Base-by-base conservation (phyloP, 805 yeast species). In the Starmera dryadoides region DNA sequence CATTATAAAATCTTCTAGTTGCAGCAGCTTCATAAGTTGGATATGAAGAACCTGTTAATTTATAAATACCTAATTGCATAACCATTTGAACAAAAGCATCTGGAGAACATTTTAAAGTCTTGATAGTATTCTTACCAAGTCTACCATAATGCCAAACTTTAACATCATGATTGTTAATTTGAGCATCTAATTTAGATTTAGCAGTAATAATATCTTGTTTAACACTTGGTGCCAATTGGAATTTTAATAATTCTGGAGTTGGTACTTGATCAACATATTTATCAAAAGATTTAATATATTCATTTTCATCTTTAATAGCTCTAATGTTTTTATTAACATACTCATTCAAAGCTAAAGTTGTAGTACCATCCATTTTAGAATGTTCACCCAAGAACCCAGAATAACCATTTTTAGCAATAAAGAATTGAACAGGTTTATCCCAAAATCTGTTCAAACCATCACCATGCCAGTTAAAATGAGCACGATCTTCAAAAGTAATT, bases 21-120 rank as follows among this genome's bases (percentile, higher is more conserved):
- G 98, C 86, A 3, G 97, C 96, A 37, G 95, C 81, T 64, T 91
- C 98, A 64, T 91, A 91, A 11, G 97, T 91, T 46, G 97, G 96
- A 56, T 91, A 75, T 39, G 78, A 69, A 39, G 73, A 75, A 18
- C 95, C 95, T 31, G 86, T 73, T 63, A 79, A 69, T 64, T 87
- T 88, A 69, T 68, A 91, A 63, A 87, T 83, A 16, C 95, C 96
- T 46, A 93, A 71, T 70, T 91, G 98, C 55, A 91, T 77, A 51
- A 88, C 58, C 81, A 89, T 81, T 63, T 91, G 98, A 38, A 86
- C 77, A 57, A 74, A 91, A 1, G 96, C 95, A 62, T 91, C 98
- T 21, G 98, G 98, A 1, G 96, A 86, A 36, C 75, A 71, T 64
- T 86, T 87, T 66, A 84, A 81, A 53, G 76, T 70, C 63, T 91